Conservation (phyloP, 345 rosid genomes). For the Hevea brasiliensis region DNA sequence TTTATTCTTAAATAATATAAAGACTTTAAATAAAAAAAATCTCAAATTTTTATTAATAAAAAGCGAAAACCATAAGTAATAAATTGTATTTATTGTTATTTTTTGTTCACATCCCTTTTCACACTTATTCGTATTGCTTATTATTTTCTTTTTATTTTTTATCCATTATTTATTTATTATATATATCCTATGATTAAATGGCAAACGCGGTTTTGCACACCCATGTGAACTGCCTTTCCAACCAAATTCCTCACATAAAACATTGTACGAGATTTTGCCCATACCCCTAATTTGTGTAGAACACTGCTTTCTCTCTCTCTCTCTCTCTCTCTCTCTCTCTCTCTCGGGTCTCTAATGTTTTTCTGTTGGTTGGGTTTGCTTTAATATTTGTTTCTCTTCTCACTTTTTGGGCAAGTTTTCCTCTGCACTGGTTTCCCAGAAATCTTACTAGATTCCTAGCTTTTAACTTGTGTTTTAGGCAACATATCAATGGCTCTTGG, state of each 20-base stretch:
- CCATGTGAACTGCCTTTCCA: conserved; percentile 35
- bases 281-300: conserved; percentile 5
- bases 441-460: conserved; percentile 13
- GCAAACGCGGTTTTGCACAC: conserved; percentile 21
- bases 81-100: no score
- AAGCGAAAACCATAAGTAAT: no score
- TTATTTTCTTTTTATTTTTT: no score
- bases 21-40: no score
- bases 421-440: conserved; percentile 17
- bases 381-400: conserved; percentile 7
- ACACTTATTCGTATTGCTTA: no score
- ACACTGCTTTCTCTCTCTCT: conserved; percentile 9
- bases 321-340: not conserved
- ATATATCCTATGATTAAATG: conserved; percentile 8
- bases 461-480: conserved; percentile 28
- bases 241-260: conserved; percentile 14
- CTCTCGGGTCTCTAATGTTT: not conserved
- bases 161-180: not conserved
- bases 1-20: no score
- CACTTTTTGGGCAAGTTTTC: conserved; percentile 23
- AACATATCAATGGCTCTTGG: conserved; percentile 4
- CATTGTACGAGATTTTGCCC: conserved; percentile 16
- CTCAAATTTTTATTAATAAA: no score
- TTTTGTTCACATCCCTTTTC: no score
- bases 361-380: not conserved